phyloP scores from a whole-genome alignment of 805 yeast genomes.

The Wickerhamiella domercqiae region DNA sequence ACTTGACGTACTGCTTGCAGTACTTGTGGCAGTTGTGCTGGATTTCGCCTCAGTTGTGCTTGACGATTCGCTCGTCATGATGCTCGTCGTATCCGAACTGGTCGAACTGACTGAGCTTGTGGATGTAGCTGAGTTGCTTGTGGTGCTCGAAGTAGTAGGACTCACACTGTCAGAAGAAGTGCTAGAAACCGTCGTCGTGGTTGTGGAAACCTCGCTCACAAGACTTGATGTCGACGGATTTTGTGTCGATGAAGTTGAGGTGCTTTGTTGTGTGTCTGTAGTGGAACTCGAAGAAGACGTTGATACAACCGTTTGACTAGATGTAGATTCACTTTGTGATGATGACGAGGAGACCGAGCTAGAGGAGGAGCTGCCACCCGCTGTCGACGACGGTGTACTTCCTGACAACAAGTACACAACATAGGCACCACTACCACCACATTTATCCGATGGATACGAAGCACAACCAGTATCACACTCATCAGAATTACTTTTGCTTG shows the following conservation, averaged over 20 bases:
- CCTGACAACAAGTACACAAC: slow-evolving; percentile 19
- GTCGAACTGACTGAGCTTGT: not conserved
- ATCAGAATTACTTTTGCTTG: slow-evolving; percentile 16
- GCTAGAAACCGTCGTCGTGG: not conserved
- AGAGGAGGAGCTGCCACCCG: slow-evolving; percentile 21
- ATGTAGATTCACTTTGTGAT: not conserved
- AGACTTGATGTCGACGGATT: not conserved
- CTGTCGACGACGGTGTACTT: slow-evolving; percentile 13
- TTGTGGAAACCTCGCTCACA: not conserved
- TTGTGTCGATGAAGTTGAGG: slow-evolving; percentile 12
- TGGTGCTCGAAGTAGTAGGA: slow-evolving; percentile 1
- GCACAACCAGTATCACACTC: slow-evolving; percentile 35
- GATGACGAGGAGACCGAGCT: slow-evolving; percentile 11
- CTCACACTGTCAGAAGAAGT: not conserved
- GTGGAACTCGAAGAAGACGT: not conserved
- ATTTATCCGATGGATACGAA: slow-evolving; percentile 47
- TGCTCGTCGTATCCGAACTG: not conserved
- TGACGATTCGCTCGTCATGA: not conserved
- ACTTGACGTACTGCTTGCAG: not conserved
- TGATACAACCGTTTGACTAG: not conserved
- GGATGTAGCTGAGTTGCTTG: not conserved
- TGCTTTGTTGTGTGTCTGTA: slow-evolving; percentile 11
- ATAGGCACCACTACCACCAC: slow-evolving; percentile 45
- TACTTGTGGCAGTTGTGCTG: not conserved
- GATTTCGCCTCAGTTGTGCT: not conserved